Base-by-base conservation (phyloP, 495 filamentous ascomycete genomes). In the Aspergillus sclerotiicarbonarius region DNA sequence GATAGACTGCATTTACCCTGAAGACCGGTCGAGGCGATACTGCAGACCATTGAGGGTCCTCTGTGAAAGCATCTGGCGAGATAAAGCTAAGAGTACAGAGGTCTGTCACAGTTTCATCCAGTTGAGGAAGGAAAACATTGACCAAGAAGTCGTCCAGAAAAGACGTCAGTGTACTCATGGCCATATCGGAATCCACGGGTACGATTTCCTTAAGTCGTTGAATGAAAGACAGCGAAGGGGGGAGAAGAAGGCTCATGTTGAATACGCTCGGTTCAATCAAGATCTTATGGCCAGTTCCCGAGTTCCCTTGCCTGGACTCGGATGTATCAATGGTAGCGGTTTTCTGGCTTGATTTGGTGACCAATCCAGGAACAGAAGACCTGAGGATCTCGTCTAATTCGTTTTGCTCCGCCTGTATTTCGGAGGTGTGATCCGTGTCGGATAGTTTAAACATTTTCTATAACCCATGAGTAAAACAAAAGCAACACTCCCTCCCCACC, bases 61-160 rank as follows among this genome's bases (percentile, higher is more conserved):
- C 82, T 48, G 89, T 88, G 68, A 97, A 99, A 16, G 92, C 88
- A 70, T 97, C 91, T 9, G 85, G 67, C 45, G 93, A 90, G 62
- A 89, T 88, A 67, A 92, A 90, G 18, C 88, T 88, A 45, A 88
- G 82, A 32, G 88, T 87, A 69, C 90, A 91, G 30, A 96, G 78
- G 67, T 99, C 95, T 12, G 87, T 85, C 7, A 99, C 84, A 0
- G 95, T 96, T 66, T 99, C 94, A 53, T 99, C 94, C 13, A 99
- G 76, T 65, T 97, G 95, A 18, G 94, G 94, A 55, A 93, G 89
- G 76, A 99, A 99, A 35, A 98, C 92, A 64, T 98, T 98, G 71
- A 98, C 87, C 53, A 99, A 83, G 72, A 98, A 98, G 69, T 99
- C 95, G 68, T 99, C 94, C 10, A 99, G 82, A 74, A 99, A 99